Base-by-base conservation (phyloP, 2,329 filamentous ascomycete genomes). In the Verticillium longisporum region DNA sequence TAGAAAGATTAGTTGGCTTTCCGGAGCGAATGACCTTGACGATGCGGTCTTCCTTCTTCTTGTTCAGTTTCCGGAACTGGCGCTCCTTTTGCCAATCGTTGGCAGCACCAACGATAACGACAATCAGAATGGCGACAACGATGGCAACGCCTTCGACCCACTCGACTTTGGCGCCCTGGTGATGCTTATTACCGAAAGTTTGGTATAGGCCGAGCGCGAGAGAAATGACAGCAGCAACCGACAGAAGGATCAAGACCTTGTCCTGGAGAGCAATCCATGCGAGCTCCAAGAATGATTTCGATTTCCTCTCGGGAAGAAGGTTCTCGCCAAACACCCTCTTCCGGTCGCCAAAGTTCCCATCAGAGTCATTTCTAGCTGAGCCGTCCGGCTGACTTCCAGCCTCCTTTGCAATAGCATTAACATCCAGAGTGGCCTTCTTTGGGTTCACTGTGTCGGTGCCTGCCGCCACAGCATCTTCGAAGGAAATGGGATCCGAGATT, bases 61-160 rank as follows among this genome's bases (percentile, higher is more conserved):
- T 86, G 74, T 92, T 92, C 62, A 93, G 77, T 71, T 91, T 92
- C 55, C 90, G 88, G 67, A 93, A 93, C 69, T 92, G 89, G 55
- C 88, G 83, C 71, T 92, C 90, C 72, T 92, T 92, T 69, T 94
- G 90, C 82, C 87, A 93, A 69, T 93, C 90, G 66, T 92, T 93
- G 50, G 87, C 76, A n/a, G 90, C 89, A 62, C 89, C 89, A 18
- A 92, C 90, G 15, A 88, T 73, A 3, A 92, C 88, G 56, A 93
- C 90, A 65, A 93, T 87, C 14, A 88, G 71, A 62, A 93, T 91
- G 55, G 90, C 90, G n/a, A 88, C 83, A 55, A 92, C 87, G 65
- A 93, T 92, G 14, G 90, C 90, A 7, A 92, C 86, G 66, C 90
- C 90, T 73, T 94, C 90, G 4, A 92, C 87, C 90, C 90, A 93